Evolutionary conservation across 257 asterid genomes (phyloP), one percentile per base, ranked within the genome.

Genomic region (Rubia yunnanensis): DNA sequence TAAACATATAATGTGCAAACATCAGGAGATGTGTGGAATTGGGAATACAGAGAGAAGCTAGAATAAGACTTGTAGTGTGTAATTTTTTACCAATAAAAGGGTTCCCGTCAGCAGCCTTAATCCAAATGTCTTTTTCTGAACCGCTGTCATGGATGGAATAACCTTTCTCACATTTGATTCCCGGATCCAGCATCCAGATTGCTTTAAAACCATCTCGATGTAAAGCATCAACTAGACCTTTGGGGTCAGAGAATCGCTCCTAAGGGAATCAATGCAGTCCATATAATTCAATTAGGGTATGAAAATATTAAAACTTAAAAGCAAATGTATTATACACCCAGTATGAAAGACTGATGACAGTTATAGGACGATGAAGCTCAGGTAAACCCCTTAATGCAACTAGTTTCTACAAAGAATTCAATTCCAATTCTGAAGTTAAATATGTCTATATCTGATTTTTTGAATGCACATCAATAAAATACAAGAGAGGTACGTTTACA

Each of bases 141-240:
- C 99, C 99, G 78, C 84, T 80, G 60, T 92, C 97, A 70, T 84
- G 87, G 59, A 86, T 88, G 75, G 84, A 88, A 70, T 86, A 92
- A 73, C 95, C 99, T 66, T 88, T 79, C 75, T 89, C 99, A 31
- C 71, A 44, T 76, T 92, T 92, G 56, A 92, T 92, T 79, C 99
- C 99, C 1, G 99, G 99, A 78, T 89, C 96, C 59, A 92, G 94
- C 97, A 92, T 92, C 99, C 99, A 92, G 76, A 92, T 87, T 68
- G 95, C 96, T 80, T 86, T 87, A 83, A 89, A 83, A 76, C 99
- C 99, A 63, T 64, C 80, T 77, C 85, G 70, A 71, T 86, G 96
- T 73, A 92, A 96, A 82, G 82, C 85, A n/a, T 81, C 78, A 31
- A 73, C 94, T 73, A 92, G 83, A 66, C 87, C 73, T 69, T 81